Evolutionary conservation across 1,284 basidiomycete genomes (phyloP).

Genomic region (Malassezia dermatis): DNA sequence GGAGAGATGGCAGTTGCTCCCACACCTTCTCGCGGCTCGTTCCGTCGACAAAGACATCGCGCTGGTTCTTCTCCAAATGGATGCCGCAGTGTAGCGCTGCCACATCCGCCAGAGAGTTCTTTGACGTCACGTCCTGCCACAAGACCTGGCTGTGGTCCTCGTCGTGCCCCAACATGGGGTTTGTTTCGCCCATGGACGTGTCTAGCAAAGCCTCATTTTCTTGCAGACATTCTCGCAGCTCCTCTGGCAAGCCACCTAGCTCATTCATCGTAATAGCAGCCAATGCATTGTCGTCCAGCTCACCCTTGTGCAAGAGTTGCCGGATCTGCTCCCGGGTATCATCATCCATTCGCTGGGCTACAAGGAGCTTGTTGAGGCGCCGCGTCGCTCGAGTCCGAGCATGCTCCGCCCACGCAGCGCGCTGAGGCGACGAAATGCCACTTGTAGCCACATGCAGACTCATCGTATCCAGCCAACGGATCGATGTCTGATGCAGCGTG

Average conservation of each 20-base stretch:
- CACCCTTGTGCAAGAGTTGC: conserved; percentile 17
- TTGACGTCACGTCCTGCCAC: conserved; percentile 88
- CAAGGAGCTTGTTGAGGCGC: conserved; percentile 51
- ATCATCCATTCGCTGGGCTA: conserved; percentile 29
- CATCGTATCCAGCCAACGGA: conserved; percentile 88
- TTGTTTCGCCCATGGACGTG: background rate
- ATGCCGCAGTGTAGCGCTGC: conserved; percentile 79
- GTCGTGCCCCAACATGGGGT: background rate
- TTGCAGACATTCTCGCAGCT: conserved; percentile 3
- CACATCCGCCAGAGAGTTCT: conserved; percentile 84
- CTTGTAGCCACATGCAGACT: conserved; percentile 85
- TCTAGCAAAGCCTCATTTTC: conserved; percentile 4
- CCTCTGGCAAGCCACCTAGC: conserved; percentile 3
- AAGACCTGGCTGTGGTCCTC: conserved; percentile 12
- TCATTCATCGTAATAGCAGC: conserved; percentile 4
- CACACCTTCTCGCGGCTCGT: conserved; percentile 59
- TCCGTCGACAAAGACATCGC: conserved; percentile 61
- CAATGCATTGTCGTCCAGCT: conserved; percentile 45
- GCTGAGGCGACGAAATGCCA: conserved; percentile 88
- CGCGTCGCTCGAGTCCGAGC: conserved; percentile 55
- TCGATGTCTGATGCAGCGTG: conserved; percentile 58
- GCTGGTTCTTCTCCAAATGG: conserved; percentile 66
- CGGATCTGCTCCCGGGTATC: conserved; percentile 37
- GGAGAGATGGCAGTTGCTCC: conserved; percentile 62
- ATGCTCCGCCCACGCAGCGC: conserved; percentile 81